Base-by-base conservation (phyloP, 305 asterid species). In the Fraxinus nigra region DNA sequence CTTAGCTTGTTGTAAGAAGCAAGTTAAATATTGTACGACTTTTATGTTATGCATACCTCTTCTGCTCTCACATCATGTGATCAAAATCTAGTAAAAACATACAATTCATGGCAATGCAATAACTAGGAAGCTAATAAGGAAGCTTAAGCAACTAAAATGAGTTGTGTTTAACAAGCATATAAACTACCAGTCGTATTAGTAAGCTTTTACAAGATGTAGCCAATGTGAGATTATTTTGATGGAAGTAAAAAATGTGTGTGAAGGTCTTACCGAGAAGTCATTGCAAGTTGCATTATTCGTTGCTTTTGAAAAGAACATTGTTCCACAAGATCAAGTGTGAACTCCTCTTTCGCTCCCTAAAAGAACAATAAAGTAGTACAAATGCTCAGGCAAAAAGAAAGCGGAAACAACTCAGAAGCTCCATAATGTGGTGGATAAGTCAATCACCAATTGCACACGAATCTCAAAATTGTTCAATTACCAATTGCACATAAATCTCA, bases 301-400 rank as follows among this genome's bases (percentile, higher is more conserved):
- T 96, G 97, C 92, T 96, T 96, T 79, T 96, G 98, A 86, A 94
- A 96, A 24, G 99, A 93, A 72, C 99, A 96, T 80, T 96, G 99
- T 87, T 96, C 99, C 91, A 96, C 99, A 75, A 96, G 99, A 91
- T 96, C 99, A 32, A 96, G 92, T 2, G 98, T 96, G 85, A 94
- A 96, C 91, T 96, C 99, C 69, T 96, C 99, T 86, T 89, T 94
- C 70, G 98, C 99, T 81, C 91, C 97, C 99, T 95, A 81, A 22
- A 79, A 85, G 54, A 77, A 83, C 26, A 84, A 86, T 5, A 78
- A 81, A 84, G 77, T 20, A 33, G 74, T 59, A 75, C 78, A 20
- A 28, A 80, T n/a, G 74, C 16, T 74, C 22, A 78, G 75, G 22
- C 18, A 48, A 48, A 14, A 48, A 14, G 61, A 48, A 48, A 1